A percentile compares a stretch with the other conserved stretches of the same genome.
phyloP scores from a whole-genome alignment of 768 basidiomycete genomes.

The Leccinum truebloodii region DNA sequence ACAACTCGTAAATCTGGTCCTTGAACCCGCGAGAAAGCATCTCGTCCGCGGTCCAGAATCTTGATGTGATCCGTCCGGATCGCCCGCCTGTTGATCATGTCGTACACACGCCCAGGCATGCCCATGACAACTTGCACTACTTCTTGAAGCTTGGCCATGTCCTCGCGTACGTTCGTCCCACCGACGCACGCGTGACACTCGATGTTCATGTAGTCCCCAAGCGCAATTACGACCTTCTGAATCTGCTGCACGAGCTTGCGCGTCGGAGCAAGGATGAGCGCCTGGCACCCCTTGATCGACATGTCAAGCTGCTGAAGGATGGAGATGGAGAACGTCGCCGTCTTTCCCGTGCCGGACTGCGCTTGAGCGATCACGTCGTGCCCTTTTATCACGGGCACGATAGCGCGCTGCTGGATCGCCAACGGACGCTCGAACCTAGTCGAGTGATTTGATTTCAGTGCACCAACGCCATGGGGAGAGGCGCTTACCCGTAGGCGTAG shows the following conservation, averaged over 20 bases:
- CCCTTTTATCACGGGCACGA: conserved; percentile 96
- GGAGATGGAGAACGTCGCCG: conserved; percentile 98
- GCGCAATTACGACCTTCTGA: conserved; percentile 93
- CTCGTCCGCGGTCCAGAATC: conserved; percentile 94
- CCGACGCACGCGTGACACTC: conserved; percentile 98
- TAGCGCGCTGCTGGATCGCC: conserved; percentile 98
- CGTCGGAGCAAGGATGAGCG: conserved; percentile 97
- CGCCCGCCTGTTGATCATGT: conserved; percentile 96
- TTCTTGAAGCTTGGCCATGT: conserved; percentile 95
- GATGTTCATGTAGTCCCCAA: conserved; percentile 94
- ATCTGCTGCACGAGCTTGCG: conserved; percentile 98
- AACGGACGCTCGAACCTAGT: conserved; percentile 91
- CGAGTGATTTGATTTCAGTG: neutral
- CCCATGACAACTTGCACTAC: conserved; percentile 90
- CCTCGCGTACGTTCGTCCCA: conserved; percentile 96
- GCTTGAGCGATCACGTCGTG: conserved; percentile 99
- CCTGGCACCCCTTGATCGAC: conserved; percentile 86
- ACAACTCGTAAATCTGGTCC: conserved; percentile 98
- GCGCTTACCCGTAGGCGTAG: conserved; percentile 90
- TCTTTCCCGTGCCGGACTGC: conserved; percentile 99
- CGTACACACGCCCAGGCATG: conserved; percentile 93
- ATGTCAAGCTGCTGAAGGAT: conserved; percentile 95
- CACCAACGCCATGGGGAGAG: neutral
- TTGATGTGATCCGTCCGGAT: conserved; percentile 86
- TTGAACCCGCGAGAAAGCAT: conserved; percentile 99